Base-by-base conservation (phyloP, 2,329 filamentous ascomycete species). In the Aspergillus sclerotialis region DNA sequence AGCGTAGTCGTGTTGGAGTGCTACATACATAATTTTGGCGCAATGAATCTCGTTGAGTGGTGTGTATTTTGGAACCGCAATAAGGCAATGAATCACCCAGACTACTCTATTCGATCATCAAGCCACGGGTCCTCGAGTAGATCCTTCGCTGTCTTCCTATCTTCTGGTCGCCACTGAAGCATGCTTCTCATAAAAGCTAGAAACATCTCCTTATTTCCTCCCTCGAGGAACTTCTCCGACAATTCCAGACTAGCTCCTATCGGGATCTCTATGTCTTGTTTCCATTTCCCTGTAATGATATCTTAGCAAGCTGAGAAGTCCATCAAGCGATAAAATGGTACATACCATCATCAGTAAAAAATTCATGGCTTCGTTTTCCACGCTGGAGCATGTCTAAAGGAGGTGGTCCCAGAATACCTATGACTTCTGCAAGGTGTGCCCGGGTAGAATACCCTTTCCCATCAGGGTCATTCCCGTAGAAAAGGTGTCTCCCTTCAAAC, bases 381-480 rank as follows among this genome's bases (percentile, higher is more conserved):
- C 42, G 43, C 2, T 44, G 12, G 29, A 67, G 48, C 5, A 68
- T 45, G 8, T 47, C 44, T 4, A 51, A 39, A 4, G 67, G 65
- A 12, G 67, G 66, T 9, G 52, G 53, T 0, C 68, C 68, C 8
- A 72, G 53, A 1, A 71, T 31, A 1, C 45, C 56, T 7, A 69
- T 58, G 0, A 71, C 63, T 39, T 71, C 65, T 1, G 69, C 65
- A 25, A 72, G 60, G 46, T 69, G 66, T 0, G 61, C 53, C 8
- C 58, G 62, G 4, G 56, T 56, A 13, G 67, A 67, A 3, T 43
- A 53, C 10, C 48, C 45, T 34, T 63, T 42, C 9, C 43, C 30
- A 36, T 64, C 53, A 4, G 59, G 53, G 30, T 70, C 64, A 8
- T 56, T 32, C 14, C 62, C 53, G 30, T 53, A 45, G 39, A 72